A percentile compares a stretch with the other conserved stretches of the same genome.
Evolutionary conservation across 257 asterid species (phyloP).

Genomic region (Penstemon newberryi): DNA sequence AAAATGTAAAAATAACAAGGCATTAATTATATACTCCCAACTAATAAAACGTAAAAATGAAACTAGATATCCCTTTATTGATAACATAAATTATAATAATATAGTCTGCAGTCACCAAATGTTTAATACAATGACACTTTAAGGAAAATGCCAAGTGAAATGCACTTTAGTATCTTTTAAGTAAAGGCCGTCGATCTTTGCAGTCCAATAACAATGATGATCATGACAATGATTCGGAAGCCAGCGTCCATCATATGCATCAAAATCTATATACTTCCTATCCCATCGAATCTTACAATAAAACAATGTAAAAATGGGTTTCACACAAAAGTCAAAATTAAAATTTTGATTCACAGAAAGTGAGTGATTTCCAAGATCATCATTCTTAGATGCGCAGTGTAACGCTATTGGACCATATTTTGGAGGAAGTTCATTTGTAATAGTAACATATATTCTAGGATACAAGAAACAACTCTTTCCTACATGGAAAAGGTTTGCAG

Average conservation of each 20-base stretch:
- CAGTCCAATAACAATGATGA: not conserved
- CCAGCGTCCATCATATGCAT: conserved; percentile 8
- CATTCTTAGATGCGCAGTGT: conserved; percentile 20
- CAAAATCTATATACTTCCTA: not conserved
- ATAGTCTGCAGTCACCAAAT: not conserved
- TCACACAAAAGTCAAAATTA: not conserved
- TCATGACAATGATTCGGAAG: not conserved
- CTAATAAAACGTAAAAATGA: too few species aligned
- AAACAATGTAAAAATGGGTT: conserved; percentile 2
- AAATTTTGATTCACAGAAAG: not conserved
- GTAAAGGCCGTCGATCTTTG: conserved; percentile 2
- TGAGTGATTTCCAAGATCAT: conserved; percentile 19
- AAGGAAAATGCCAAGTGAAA: too few species aligned
- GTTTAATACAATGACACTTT: not conserved
- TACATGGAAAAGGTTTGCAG: conserved; percentile 8
- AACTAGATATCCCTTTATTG: too few species aligned
- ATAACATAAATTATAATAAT: not conserved
- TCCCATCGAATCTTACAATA: conserved; percentile 18
- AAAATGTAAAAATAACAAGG: too few species aligned
- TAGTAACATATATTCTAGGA: not conserved
- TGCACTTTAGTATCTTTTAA: not conserved
- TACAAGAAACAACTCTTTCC: not conserved
- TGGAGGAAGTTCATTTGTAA: conserved; percentile 16
- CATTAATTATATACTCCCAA: too few species aligned
- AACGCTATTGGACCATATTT: not conserved